A percentile compares a stretch with the other conserved stretches of the same genome.
Conservation (phyloP, 805 yeast genomes). For the Yamadazyma laniorum region DNA sequence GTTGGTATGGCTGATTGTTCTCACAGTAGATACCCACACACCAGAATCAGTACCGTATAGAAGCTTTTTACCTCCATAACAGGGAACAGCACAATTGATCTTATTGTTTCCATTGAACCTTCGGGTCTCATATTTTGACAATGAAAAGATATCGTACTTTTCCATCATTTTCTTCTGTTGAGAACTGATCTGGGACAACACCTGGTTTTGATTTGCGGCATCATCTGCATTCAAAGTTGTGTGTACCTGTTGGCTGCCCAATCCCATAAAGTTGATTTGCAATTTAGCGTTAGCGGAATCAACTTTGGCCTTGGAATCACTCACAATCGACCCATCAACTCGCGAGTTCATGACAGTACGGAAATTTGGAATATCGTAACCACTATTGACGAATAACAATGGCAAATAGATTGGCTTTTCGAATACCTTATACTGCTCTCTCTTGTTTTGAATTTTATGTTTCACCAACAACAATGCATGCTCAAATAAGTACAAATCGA, state of each 20-base stretch:
- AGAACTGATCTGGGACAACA: slow-evolving; percentile 72
- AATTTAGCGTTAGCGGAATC: slow-evolving; percentile 31
- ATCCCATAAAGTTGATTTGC: slow-evolving; percentile 51
- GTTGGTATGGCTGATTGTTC: slow-evolving; percentile 50
- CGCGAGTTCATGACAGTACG: slow-evolving; percentile 38
- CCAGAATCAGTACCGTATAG: slow-evolving; percentile 92
- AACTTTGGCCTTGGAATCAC: slow-evolving; percentile 30
- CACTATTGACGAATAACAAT: slow-evolving; percentile 66
- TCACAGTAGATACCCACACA: slow-evolving; percentile 75
- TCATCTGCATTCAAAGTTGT: slow-evolving; percentile 53
- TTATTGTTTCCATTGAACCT: slow-evolving; percentile 72
- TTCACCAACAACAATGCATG: slow-evolving; percentile 84
- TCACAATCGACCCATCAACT: slow-evolving; percentile 33
- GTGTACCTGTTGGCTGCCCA: slow-evolving; percentile 56
- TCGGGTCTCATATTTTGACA: slow-evolving; percentile 70
- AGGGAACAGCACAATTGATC: slow-evolving; percentile 88
- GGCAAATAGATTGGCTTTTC: slow-evolving; percentile 87
- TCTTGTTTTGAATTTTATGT: slow-evolving; percentile 79
- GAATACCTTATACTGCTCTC: slow-evolving; percentile 88
- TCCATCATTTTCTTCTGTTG: slow-evolving; percentile 76
- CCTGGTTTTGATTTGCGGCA: slow-evolving; percentile 65
- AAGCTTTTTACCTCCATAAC: slow-evolving; percentile 90
- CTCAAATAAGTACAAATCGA: slow-evolving; percentile 84
- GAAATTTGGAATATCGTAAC: slow-evolving; percentile 73
- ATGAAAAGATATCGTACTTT: slow-evolving; percentile 75